Evolutionary conservation across 2,329 filamentous ascomycete genomes (phyloP).

Genomic region (Trematosphaeria pertusa): DNA sequence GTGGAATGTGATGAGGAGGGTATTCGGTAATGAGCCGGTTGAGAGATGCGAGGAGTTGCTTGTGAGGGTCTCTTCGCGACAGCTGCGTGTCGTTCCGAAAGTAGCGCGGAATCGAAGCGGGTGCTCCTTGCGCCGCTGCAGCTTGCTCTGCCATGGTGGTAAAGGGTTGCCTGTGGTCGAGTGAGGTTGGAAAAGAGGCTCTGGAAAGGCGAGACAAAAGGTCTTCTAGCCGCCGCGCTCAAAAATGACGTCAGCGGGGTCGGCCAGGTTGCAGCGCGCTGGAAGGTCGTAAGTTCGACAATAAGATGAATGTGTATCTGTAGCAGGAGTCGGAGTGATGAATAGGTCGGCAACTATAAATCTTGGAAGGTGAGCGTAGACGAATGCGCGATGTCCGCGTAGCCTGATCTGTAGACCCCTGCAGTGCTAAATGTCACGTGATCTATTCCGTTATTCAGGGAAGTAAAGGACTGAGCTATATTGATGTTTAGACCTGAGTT

Average conservation of each 20-base stretch:
- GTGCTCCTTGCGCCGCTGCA: constrained; percentile 24
- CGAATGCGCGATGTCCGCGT: no score
- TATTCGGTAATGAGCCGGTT: constrained; percentile 56
- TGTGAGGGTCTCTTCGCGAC: constrained; percentile 53
- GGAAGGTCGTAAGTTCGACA: no score
- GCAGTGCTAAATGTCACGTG: no score
- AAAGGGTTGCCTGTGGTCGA: neutral
- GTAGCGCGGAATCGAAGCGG: constrained; percentile 47
- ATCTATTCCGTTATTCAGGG: no score
- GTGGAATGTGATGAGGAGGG: constrained; percentile 54
- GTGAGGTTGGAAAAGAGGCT: neutral
- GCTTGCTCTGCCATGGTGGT: constrained; percentile 37
- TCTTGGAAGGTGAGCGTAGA: no score
- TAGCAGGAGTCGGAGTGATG: no score
- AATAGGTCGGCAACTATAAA: no score
- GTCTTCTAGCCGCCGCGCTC: neutral
- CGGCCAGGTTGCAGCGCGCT: no score
- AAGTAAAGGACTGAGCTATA: no score
- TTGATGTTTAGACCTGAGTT: no score
- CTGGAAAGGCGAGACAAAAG: neutral
- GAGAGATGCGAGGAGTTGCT: constrained; percentile 59
- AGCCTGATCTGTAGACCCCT: no score
- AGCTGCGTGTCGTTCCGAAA: constrained; percentile 50
- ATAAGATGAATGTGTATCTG: no score
- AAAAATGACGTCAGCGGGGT: constrained; percentile 33